These are phyloP conservation scores for Penicillium waksmanii DNA, from an alignment of 495 filamentous ascomycete genomes.

Conservation along the genomic window DNA sequence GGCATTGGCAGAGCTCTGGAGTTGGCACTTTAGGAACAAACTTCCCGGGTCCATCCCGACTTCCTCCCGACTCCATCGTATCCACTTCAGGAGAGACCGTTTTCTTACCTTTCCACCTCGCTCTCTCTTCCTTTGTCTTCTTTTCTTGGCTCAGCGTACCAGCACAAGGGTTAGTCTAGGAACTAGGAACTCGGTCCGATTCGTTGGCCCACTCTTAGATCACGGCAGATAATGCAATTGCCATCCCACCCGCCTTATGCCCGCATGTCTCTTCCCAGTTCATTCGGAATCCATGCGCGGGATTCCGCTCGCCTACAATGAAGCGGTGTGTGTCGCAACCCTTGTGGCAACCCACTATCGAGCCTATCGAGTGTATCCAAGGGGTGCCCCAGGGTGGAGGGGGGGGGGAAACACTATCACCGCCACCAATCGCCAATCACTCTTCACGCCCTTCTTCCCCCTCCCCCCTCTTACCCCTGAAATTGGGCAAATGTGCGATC, in stretches of 20 bases:
- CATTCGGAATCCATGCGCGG: background rate
- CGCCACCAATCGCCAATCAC: background rate
- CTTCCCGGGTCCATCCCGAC: background rate
- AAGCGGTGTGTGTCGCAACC: background rate
- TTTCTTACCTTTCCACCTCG: too few species aligned
- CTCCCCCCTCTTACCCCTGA: background rate
- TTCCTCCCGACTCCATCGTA: background rate
- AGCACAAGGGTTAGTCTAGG: background rate
- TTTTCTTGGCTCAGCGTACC: too few species aligned
- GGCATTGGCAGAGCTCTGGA: background rate
- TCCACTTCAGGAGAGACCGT: background rate
- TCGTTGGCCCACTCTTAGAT: constrained; percentile 12
- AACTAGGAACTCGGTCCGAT: constrained; percentile 7
- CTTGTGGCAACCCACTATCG: too few species aligned
- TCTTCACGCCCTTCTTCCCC: background rate
- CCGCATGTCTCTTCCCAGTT: constrained; percentile 4
- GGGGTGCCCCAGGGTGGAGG: too few species aligned
- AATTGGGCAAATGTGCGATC: background rate
- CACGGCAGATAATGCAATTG: constrained; percentile 35
- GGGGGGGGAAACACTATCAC: background rate
- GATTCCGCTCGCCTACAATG: background rate
- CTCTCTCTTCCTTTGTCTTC: background rate
- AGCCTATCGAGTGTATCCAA: too few species aligned
- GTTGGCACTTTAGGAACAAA: constrained; percentile 1
- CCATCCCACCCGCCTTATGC: constrained; percentile 24